Conservation (phyloP, 2,329 filamentous ascomycete genomes). For the Sodiomyces alkalinus region DNA sequence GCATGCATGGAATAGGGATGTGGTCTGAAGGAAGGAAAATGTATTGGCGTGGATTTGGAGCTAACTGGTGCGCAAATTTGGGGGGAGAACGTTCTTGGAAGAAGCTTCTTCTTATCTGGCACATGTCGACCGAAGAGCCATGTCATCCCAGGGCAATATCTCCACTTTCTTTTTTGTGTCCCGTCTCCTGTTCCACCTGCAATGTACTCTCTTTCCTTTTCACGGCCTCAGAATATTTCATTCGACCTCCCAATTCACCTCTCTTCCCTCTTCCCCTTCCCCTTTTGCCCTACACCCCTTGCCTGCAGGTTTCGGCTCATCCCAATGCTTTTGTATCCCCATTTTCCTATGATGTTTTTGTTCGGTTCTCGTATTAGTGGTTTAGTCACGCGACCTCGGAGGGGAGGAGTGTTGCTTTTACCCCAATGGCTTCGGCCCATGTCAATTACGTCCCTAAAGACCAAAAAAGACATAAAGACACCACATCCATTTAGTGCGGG, state of each 20-base stretch:
- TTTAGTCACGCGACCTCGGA: slow-evolving; percentile 6
- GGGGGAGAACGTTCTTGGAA: slow-evolving; percentile 1
- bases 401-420: slow-evolving; percentile 5
- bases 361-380: slow-evolving; percentile 8
- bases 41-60: slow-evolving; percentile 10
- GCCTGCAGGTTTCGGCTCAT: slow-evolving; percentile 9
- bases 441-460: slow-evolving; percentile 8
- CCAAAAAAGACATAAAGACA: slow-evolving; percentile 7
- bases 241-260: slow-evolving; percentile 5
- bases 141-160: neutral
- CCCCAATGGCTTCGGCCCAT: slow-evolving; percentile 6
- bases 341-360: slow-evolving; percentile 2
- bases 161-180: neutral
- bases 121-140: slow-evolving; percentile 4
- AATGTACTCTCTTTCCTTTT: slow-evolving; percentile 5
- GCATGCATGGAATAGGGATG: slow-evolving; percentile 18
- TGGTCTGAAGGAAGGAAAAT: slow-evolving; percentile 22
- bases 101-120: slow-evolving; percentile 4
- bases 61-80: slow-evolving; percentile 2
- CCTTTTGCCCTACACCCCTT: slow-evolving; percentile 1
- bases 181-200: slow-evolving; percentile 4
- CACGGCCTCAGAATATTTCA: too few species aligned
- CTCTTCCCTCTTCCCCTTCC: slow-evolving; percentile 2
- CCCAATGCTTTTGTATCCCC: slow-evolving; percentile 6
- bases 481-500: slow-evolving; percentile 7